Evolutionary conservation across 2,329 filamentous ascomycete genomes (phyloP).

Genomic region (Rhinocladiella mackenziei): DNA sequence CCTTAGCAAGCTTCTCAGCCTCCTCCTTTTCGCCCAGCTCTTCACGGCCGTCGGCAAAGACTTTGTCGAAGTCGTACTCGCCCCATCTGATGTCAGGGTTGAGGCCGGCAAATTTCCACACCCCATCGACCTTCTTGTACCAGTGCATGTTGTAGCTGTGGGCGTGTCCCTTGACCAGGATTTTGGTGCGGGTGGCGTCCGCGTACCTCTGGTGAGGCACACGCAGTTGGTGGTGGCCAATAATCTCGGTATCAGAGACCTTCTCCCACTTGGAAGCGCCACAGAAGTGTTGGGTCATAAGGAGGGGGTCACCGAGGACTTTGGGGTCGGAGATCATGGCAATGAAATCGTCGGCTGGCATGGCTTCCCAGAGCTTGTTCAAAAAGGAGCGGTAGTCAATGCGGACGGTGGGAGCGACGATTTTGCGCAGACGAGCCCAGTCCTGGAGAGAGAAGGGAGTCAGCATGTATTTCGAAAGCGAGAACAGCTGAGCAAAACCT

Average conservation of each 20-base stretch:
- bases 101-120: conserved; percentile 34
- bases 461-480: not conserved
- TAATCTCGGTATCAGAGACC: conserved; percentile 29
- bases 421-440: conserved; percentile 39
- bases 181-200: conserved; percentile 45
- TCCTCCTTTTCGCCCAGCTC: conserved; percentile 26
- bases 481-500: conserved; percentile 32
- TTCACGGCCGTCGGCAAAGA: conserved; percentile 29
- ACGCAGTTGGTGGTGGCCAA: conserved; percentile 36
- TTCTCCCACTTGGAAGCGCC: conserved; percentile 32
- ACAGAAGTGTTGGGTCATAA: conserved; percentile 64
- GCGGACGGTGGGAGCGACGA: conserved; percentile 51
- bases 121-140: conserved; percentile 34
- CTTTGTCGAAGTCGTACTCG: conserved; percentile 32
- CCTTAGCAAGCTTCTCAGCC: conserved; percentile 22
- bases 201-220: conserved; percentile 61
- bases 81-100: conserved; percentile 31
- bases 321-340: conserved; percentile 54
- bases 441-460: conserved; percentile 31
- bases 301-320: conserved; percentile 58
- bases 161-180: conserved; percentile 58
- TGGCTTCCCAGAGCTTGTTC: conserved; percentile 57
- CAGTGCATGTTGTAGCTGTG: conserved; percentile 38
- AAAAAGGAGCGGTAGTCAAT: conserved; percentile 68
- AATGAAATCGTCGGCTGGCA: conserved; percentile 60